Evolutionary conservation across 2,329 filamentous ascomycete species (phyloP).

Genomic region (Leptographium galeiforme): DNA sequence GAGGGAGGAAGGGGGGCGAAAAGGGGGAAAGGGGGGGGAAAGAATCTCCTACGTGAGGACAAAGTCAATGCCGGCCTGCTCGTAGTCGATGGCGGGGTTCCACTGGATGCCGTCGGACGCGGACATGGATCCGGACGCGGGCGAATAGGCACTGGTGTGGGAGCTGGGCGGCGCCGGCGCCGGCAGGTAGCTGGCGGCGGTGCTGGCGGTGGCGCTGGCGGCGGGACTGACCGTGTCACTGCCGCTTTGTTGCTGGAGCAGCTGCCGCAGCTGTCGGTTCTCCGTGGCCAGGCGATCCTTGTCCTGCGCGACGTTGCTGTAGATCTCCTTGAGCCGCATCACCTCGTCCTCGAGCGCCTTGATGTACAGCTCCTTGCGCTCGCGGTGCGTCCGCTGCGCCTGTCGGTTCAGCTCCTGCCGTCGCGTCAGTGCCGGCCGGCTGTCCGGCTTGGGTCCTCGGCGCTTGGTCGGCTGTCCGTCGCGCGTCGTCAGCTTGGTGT

Average conservation of each 20-base stretch:
- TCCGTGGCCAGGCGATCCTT: slow-evolving; percentile 66
- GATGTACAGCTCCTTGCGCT: slow-evolving; percentile 93
- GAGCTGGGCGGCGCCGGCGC: slow-evolving; percentile 36
- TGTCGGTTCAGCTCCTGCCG: slow-evolving; percentile 91
- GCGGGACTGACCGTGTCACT: slow-evolving; percentile 25
- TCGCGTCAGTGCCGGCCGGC: slow-evolving; percentile 82
- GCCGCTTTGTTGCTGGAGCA: slow-evolving; percentile 29
- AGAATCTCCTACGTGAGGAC: slow-evolving; percentile 66
- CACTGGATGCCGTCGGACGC: slow-evolving; percentile 10
- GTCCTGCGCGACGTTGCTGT: slow-evolving; percentile 58
- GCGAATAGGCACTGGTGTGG: slow-evolving; percentile 30
- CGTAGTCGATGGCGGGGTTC: slow-evolving; percentile 47
- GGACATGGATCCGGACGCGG: slow-evolving; percentile 21
- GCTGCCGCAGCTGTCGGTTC: slow-evolving; percentile 56
- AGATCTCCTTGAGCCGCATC: slow-evolving; percentile 75
- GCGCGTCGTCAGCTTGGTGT: slow-evolving; percentile 16
- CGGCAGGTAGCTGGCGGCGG: slow-evolving; percentile 37
- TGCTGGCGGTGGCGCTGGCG: slow-evolving; percentile 31
- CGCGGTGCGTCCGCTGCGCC: slow-evolving; percentile 86
- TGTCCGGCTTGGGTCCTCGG: slow-evolving; percentile 89
- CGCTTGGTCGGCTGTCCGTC: slow-evolving; percentile 81
- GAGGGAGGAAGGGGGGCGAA: not conserved
- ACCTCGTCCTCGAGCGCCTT: slow-evolving; percentile 88
- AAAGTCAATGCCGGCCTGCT: slow-evolving; percentile 79
- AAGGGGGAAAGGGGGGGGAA: not conserved